Evolutionary conservation across 257 asterid species (phyloP).

Genomic region (Capsicum pubescens): DNA sequence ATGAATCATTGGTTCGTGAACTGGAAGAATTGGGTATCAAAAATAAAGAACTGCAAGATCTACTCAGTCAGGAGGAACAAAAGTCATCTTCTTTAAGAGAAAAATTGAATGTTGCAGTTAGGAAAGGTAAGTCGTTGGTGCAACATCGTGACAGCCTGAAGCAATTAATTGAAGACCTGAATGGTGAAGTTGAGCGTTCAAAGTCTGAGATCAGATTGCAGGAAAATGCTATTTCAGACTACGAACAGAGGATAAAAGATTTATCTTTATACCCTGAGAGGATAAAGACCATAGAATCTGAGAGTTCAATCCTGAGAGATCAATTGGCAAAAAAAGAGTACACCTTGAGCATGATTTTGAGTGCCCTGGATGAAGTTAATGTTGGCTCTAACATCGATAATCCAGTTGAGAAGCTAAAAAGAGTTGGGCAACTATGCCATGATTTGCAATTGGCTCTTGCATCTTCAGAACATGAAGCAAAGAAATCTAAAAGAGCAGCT

Average conservation of each 20-base stretch:
- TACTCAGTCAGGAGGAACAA: constrained; percentile 77
- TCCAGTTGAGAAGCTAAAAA: constrained; percentile 65
- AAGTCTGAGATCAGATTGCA: constrained; percentile 53
- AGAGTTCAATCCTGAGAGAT: constrained; percentile 60
- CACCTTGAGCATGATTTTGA: constrained; percentile 58
- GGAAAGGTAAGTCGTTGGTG: constrained; percentile 92
- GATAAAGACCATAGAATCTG: constrained; percentile 65
- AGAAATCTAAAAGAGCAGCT: constrained; percentile 87
- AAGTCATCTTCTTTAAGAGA: constrained; percentile 82
- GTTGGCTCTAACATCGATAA: constrained; percentile 46
- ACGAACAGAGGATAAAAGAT: constrained; percentile 61
- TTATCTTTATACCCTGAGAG: constrained; percentile 59
- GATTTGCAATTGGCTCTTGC: constrained; percentile 54
- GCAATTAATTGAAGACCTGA: constrained; percentile 71
- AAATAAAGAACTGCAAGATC: constrained; percentile 69
- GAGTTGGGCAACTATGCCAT: constrained; percentile 53
- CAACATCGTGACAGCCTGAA: constrained; percentile 89
- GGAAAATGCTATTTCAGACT: constrained; percentile 60
- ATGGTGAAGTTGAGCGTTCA: constrained; percentile 64
- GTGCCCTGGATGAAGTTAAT: constrained; percentile 57
- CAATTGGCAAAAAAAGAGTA: constrained; percentile 65
- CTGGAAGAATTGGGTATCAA: constrained; percentile 59
- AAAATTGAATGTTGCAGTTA: constrained; percentile 85
- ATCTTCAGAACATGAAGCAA: constrained; percentile 69
- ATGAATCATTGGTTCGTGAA: constrained; percentile 54